Percentiles rank a stretch among this genome's conserved stretches.
phyloP scores from a whole-genome alignment of 305 asterid genomes.

The Vinca major region DNA sequence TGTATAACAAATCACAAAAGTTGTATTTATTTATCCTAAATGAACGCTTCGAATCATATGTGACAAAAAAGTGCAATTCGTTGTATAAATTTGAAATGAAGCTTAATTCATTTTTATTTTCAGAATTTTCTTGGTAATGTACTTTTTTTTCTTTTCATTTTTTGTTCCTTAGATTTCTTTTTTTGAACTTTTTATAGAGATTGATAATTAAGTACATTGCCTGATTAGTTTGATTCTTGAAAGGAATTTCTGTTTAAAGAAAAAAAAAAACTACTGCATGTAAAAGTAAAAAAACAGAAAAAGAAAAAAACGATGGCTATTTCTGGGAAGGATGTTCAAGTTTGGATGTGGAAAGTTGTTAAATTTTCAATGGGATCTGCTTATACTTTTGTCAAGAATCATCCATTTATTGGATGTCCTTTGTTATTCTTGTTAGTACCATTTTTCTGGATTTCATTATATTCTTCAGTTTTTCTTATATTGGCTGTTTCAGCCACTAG shows the following conservation, averaged over 20 bases:
- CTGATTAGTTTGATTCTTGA: background rate
- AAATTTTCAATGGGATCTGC: constrained; percentile 27
- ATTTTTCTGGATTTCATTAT: constrained; percentile 48
- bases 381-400: constrained; percentile 17
- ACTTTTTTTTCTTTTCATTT: background rate
- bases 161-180: background rate
- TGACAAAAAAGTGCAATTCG: too few species aligned
- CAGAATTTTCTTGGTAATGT: constrained; percentile 3
- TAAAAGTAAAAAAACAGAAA: background rate
- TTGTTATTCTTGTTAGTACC: constrained; percentile 26
- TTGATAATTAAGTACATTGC: background rate
- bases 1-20: too few species aligned
- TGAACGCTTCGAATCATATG: too few species aligned
- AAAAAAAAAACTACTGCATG: background rate
- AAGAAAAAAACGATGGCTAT: constrained; percentile 32
- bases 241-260: background rate
- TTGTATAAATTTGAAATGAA: background rate
- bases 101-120: background rate
- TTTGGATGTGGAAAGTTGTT: constrained; percentile 28
- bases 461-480: constrained; percentile 31
- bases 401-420: constrained; percentile 39
- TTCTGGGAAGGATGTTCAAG: constrained; percentile 34
- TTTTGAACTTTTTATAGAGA: background rate
- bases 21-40: too few species aligned
- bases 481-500: constrained; percentile 20